Conservation (phyloP, 352 stramenopile genomes). For the Globisporangium cylindrosporum region DNA sequence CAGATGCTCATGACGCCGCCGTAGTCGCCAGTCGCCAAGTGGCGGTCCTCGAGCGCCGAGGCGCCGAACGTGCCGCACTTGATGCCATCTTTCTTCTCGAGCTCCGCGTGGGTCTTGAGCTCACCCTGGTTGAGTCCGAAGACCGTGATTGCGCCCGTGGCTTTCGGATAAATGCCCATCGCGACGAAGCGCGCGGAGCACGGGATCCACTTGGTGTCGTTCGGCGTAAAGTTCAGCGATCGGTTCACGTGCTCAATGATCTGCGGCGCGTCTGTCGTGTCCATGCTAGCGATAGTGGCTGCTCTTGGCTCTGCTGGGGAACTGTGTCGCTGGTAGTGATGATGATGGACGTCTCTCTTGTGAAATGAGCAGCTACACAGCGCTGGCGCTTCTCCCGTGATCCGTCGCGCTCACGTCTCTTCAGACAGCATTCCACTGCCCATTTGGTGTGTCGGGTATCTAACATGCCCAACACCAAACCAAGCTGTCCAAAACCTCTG, state of each 20-base stretch:
- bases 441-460: too few relatives aligned
- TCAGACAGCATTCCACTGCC: background rate
- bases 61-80: conserved; percentile 97
- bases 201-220: conserved; percentile 95
- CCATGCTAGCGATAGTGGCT: conserved; percentile 53
- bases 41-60: conserved; percentile 84
- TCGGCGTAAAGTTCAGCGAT: conserved; percentile 92
- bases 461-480: too few relatives aligned
- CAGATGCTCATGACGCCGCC: conserved; percentile 75
- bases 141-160: conserved; percentile 90
- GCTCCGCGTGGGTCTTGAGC: conserved; percentile 55
- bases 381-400: background rate
- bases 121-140: conserved; percentile 91
- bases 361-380: conserved; percentile 1
- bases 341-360: background rate
- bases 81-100: conserved; percentile 89
- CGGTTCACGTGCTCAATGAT: conserved; percentile 96
- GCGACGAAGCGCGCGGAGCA: conserved; percentile 92
- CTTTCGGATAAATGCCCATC: conserved; percentile 92
- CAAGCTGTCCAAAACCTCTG: too few relatives aligned
- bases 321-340: background rate
- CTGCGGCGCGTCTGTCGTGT: conserved; percentile 94
- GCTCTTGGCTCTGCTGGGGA: background rate
- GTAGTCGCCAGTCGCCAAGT: conserved; percentile 85
- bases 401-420: conserved; percentile 4